A percentile compares a stretch with the other conserved stretches of the same genome.
phyloP scores from a whole-genome alignment of 805 yeast genomes.

The Lipomyces orientalis region DNA sequence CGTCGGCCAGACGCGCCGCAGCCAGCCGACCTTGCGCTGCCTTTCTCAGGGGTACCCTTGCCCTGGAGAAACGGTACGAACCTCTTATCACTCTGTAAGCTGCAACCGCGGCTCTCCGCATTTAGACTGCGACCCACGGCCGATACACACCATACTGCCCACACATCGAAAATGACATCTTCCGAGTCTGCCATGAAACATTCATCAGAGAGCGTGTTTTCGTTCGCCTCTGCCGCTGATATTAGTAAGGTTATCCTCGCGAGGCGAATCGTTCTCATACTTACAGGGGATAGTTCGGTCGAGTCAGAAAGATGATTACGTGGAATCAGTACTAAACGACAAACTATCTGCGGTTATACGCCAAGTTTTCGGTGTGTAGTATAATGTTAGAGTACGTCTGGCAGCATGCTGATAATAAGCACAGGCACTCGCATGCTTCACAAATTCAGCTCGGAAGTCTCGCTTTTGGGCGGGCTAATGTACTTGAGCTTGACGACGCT shows the following conservation, averaged over 20 bases:
- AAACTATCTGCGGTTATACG: slow-evolving; percentile 64
- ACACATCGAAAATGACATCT: background rate
- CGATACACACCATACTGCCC: too few species aligned
- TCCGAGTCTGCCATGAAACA: background rate
- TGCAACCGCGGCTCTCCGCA: background rate
- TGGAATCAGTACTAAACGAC: slow-evolving; percentile 59
- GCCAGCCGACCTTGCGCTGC: background rate
- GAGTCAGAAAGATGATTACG: slow-evolving; percentile 84
- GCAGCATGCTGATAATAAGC: background rate
- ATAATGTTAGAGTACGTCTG: background rate
- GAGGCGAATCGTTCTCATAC: background rate
- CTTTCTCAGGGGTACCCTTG: background rate
- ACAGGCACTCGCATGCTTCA: slow-evolving; percentile 61
- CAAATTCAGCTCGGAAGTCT: slow-evolving; percentile 64
- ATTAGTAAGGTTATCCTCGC: slow-evolving; percentile 58
- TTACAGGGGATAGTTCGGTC: slow-evolving; percentile 63
- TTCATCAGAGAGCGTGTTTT: slow-evolving; percentile 45
- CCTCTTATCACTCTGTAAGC: background rate
- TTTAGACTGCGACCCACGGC: background rate
- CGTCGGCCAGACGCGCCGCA: too few species aligned
- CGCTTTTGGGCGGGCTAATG: slow-evolving; percentile 60
- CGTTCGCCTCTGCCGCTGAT: slow-evolving; percentile 86
- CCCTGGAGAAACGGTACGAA: background rate
- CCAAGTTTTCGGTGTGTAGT: slow-evolving; percentile 49
- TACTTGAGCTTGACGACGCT: slow-evolving; percentile 80